These are phyloP conservation scores for Caloboletus firmus DNA, from an alignment of 1,284 basidiomycete species.

Conservation along the genomic window DNA sequence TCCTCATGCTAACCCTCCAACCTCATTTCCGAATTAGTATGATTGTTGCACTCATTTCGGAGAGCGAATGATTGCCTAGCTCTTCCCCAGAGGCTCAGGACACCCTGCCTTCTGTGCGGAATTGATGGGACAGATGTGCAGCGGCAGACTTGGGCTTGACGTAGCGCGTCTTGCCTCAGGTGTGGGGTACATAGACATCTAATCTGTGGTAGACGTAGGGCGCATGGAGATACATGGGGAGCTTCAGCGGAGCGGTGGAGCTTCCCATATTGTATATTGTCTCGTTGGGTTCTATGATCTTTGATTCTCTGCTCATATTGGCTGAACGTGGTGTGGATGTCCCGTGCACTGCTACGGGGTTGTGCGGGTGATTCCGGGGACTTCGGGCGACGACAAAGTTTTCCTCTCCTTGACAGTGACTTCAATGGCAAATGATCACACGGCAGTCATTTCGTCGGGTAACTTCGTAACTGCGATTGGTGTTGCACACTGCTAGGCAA, in stretches of 20 bases:
- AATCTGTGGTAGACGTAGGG: constrained; percentile 11
- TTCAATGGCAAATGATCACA: too few relatives aligned
- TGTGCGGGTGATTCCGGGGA: too few relatives aligned
- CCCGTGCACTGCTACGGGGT: too few relatives aligned
- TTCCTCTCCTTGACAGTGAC: too few relatives aligned
- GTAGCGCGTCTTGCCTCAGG: constrained; percentile 3
- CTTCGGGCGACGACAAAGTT: too few relatives aligned
- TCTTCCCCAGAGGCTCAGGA: neutral
- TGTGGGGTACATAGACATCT: constrained; percentile 19
- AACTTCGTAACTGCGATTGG: too few relatives aligned
- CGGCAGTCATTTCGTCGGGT: too few relatives aligned
- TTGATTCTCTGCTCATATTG: constrained; percentile 3
- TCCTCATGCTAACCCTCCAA: neutral
- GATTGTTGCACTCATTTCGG: constrained; percentile 85
- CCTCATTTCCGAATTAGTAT: constrained; percentile 49
- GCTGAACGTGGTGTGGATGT: neutral
- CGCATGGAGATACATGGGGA: constrained; percentile 14
- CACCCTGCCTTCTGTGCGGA: neutral
- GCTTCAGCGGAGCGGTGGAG: neutral
- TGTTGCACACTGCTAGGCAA: too few relatives aligned
- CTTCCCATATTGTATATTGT: constrained; percentile 20
- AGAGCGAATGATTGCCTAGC: constrained; percentile 53
- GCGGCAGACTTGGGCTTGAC: constrained; percentile 1
- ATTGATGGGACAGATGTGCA: neutral
- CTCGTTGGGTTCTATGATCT: constrained; percentile 26